Base-by-base conservation (phyloP, 2,329 filamentous ascomycete species). In the Fusarium haematococcum region DNA sequence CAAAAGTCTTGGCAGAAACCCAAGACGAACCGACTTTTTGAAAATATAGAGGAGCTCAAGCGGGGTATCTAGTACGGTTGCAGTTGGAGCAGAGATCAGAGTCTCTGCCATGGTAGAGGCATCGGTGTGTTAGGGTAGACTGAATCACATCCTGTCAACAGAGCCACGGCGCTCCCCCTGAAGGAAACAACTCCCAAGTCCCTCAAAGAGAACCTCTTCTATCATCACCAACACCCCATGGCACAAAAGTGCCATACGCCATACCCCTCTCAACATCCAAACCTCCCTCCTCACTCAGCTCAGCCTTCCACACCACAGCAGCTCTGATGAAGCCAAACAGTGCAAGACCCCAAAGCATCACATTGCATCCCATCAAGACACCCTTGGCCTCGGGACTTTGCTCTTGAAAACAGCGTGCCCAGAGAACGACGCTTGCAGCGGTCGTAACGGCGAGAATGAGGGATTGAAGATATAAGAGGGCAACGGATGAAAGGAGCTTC, bases 291-390 rank as follows among this genome's bases (percentile, higher is more conserved):
- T 71, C 70, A 10, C 18, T 23, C 4, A 25, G 13, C 14, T 77
- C 74, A 6, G 71, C 57, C 63, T 68, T 80, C 80, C 80, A 82
- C 2, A 82, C 56, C 7, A 79, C 71, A 39, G 70, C 79, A 0
- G 78, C 78, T 23, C 81, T 73, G 50, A 75, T 41, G 35, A 83
- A 83, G 16, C 76, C 80, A 35, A 81, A 70, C 23, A 79, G 35
- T 1, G 74, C 77, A 50, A 78, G 68, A 1, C 77, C 80, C 75
- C 79, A 79, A 59, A 82, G 73, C 43, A 80, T 48, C 8, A 75
- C 61, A n/a, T 75, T 73, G 25, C 79, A 77, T 2, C 80, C 78
- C 61, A 80, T 74, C 39, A 80, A 35, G 5, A 77, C 75, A 5
- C 76, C 77, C 61, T 80, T 79, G 20, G 79, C 68, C 8, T 68